phyloP scores from a whole-genome alignment of 345 rosid species.

The Alliaria petiolata region DNA sequence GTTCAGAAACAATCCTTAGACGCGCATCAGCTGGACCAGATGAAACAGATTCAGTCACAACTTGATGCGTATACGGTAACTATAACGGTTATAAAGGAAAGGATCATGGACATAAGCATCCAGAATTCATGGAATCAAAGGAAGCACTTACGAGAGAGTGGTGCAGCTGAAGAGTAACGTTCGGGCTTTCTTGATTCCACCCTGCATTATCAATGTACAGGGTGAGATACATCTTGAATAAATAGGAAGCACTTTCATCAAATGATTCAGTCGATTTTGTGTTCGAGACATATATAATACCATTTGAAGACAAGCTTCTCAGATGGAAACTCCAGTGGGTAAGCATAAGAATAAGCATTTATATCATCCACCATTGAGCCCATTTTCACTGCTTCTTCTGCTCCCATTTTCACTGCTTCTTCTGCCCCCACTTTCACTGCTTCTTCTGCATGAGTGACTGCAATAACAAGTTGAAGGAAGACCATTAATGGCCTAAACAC shows the following conservation, averaged over 20 bases:
- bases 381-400: too few species aligned
- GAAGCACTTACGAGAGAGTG: slow-evolving; percentile 73
- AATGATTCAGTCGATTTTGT: not conserved
- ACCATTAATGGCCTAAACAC: not conserved
- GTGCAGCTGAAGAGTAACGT: slow-evolving; percentile 95
- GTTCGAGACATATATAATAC: slow-evolving; percentile 33
- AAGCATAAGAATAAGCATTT: slow-evolving; percentile 78
- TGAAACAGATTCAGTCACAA: slow-evolving; percentile 14
- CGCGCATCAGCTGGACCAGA: slow-evolving; percentile 81
- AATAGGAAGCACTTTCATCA: too few species aligned
- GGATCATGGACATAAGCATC: not conserved
- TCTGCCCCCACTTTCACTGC: too few species aligned
- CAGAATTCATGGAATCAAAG: not conserved
- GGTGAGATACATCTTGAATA: not conserved
- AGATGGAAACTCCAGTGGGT: slow-evolving; percentile 63
- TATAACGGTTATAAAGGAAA: not conserved
- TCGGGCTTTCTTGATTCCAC: slow-evolving; percentile 97
- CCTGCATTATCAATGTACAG: slow-evolving; percentile 42
- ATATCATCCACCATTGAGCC: slow-evolving; percentile 65
- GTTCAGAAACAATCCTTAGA: slow-evolving; percentile 83
- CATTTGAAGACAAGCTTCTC: slow-evolving; percentile 73
- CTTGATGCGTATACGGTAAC: not conserved
- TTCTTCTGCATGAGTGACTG: slow-evolving; percentile 51
- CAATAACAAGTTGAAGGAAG: slow-evolving; percentile 7
- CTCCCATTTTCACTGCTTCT: too few species aligned